A percentile compares a stretch with the other conserved stretches of the same genome.
Evolutionary conservation across 202 grass and related monocot species (phyloP).

Genomic region (Tripidium arundinaceum): DNA sequence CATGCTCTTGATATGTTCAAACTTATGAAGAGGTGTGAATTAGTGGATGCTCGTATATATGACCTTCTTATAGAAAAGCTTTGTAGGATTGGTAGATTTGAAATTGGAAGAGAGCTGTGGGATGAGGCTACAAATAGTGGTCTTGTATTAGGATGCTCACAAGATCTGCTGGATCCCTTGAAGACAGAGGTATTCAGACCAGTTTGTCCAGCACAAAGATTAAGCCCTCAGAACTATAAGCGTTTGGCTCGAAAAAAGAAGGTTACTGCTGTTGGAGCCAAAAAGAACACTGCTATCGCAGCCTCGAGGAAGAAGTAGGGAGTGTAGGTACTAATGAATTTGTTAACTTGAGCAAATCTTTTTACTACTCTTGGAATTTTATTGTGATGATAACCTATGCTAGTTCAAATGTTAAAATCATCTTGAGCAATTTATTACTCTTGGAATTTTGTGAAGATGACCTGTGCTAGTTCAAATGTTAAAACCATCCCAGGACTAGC

Average conservation of each 20-base stretch:
- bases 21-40: slow-evolving; percentile 42
- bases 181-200: slow-evolving; percentile 65
- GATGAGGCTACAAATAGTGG: slow-evolving; percentile 50
- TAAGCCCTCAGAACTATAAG: slow-evolving; percentile 33
- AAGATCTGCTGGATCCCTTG: slow-evolving; percentile 61
- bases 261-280: slow-evolving; percentile 21
- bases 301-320: slow-evolving; percentile 21
- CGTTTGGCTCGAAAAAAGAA: slow-evolving; percentile 30
- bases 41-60: slow-evolving; percentile 32
- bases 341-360: not conserved
- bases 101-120: slow-evolving; percentile 56
- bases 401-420: not conserved
- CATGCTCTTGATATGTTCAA: slow-evolving; percentile 63
- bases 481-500: not conserved
- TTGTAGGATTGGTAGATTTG: slow-evolving; percentile 51
- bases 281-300: slow-evolving; percentile 5
- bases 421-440: not conserved
- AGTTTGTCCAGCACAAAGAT: slow-evolving; percentile 24
- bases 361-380: not conserved
- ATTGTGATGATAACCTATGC: slow-evolving; percentile 8
- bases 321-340: slow-evolving; percentile 33
- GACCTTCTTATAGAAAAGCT: slow-evolving; percentile 69
- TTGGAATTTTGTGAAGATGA: slow-evolving; percentile 6
- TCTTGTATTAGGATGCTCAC: slow-evolving; percentile 50
- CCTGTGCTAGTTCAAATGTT: not conserved